These are phyloP conservation scores for Ammopiptanthus mongolicus DNA, from an alignment of 306 rosid genomes.

Conservation along the genomic window DNA sequence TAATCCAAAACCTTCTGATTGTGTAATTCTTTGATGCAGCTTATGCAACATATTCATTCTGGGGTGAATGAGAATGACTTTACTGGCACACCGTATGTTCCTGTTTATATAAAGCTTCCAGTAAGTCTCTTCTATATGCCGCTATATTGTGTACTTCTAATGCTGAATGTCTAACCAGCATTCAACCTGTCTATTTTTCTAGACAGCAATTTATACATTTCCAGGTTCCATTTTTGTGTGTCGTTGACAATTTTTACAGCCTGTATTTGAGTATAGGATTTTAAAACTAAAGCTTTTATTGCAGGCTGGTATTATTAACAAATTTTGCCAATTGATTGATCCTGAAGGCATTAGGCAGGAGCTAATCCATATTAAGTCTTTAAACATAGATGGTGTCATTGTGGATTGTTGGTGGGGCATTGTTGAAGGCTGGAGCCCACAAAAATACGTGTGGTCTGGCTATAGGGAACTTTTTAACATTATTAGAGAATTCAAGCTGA, in stretches of 20 bases:
- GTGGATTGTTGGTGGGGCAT: constrained; percentile 99
- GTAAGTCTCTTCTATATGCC: constrained; percentile 45
- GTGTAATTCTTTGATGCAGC: constrained; percentile 52
- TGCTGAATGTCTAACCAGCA: constrained; percentile 1
- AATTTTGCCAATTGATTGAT: constrained; percentile 85
- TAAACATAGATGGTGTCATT: constrained; percentile 73
- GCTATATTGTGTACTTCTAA: background rate
- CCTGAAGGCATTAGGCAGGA: constrained; percentile 77
- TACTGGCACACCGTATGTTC: constrained; percentile 68
- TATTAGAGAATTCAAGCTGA: constrained; percentile 71
- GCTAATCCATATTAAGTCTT: constrained; percentile 67
- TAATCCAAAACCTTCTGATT: constrained; percentile 18
- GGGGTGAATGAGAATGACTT: constrained; percentile 62
- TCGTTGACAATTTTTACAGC: constrained; percentile 6
- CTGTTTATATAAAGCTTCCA: constrained; percentile 65
- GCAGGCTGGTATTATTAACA: constrained; percentile 75
- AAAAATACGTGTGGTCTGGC: constrained; percentile 91
- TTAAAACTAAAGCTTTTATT: constrained; percentile 30
- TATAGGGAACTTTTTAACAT: constrained; percentile 81
- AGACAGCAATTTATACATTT: background rate
- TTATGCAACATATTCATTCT: constrained; percentile 67
- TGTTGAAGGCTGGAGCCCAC: constrained; percentile 86
- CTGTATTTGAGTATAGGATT: background rate
- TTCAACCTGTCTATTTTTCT: background rate
- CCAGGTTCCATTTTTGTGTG: constrained; percentile 6